Evolutionary conservation across 352 stramenopile genomes (phyloP), one percentile per base, ranked within the genome.

Genomic region (Globisporangium irregulare): DNA sequence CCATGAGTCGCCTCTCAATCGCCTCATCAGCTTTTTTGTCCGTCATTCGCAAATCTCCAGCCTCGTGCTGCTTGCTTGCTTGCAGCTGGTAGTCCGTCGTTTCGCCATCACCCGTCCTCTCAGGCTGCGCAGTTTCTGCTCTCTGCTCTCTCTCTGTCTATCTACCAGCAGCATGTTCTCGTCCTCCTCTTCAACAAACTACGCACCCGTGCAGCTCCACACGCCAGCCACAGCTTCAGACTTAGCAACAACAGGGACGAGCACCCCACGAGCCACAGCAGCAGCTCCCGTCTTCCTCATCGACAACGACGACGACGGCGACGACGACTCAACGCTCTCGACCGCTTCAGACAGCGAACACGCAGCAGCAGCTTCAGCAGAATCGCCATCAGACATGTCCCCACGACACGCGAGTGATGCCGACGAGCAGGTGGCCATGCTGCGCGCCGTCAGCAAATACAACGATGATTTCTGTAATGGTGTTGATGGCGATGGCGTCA

Each of bases 291-390:
- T 64, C 59, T 20, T 27, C 59, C 15, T 56, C 38, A n/a, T 20
- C 41, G 27, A 29, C 43, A 24, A 46, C 10, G 46, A 50, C 29
- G 24, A 18, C 36, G 27, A 62, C 25, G 64, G 59, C 20, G 64
- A 18, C 36, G 24, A 18, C 36, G 27, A 62, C 25, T 54, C 22
- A 9, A 32, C 25, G 2, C 36, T 41, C 32, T 25, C 36, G 34
- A 60, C 54, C 5, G 29, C 54, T n/a, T 62, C 63, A 14, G 63
- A 63, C 38, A 63, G 38, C 63, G 63, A 68, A 18, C 54, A 41
- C 51, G 36, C 62, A 62, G 8, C 18, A 36, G 18, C 4, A n/a
- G 53, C 29, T 27, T 8, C 5, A 59, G 20, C 9, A 32, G 29
- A 32, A 24, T 25, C 14, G 36, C 12, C 53, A 20, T 4, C 27